Evolutionary conservation across 176 grass and related monocot species (phyloP), one percentile per base, ranked within the genome.

Genomic region (Rhynchospora breviuscula): DNA sequence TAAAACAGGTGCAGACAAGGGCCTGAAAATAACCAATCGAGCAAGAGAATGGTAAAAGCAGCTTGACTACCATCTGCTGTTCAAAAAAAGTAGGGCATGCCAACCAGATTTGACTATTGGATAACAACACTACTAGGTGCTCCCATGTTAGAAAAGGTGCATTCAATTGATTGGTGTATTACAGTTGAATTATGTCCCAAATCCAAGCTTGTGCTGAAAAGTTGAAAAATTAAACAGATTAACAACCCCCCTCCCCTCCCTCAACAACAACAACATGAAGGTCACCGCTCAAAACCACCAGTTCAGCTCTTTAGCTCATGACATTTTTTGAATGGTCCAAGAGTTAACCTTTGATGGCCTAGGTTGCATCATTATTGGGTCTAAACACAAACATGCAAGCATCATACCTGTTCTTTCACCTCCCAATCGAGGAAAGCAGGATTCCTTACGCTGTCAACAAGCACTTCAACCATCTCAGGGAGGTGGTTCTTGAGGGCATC

Each of bases 401-500:
- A 48, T 81, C 80, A 65, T 93, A 95, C 95, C 89, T 95, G 89
- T 86, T 98, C 92, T 77, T 91, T 98, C n/a, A 98, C 89, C 68
- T 98, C 95, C 95, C 92, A 98, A 58, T 98, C 92, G 60, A 98
- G 89, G 40, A 95, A 93, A 78, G 91, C 92, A 71, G 92, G 83
- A 79, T 98, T 98, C 43, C 91, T 82, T 13, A 98, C 82, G 78
- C 85, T 89, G 72, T 98, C 95, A 88, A 95, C 81, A 85, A 98
- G 92, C 57, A 98, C 91, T 82, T 98, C 95, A 78, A 95, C 91
- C 95, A 98, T 98, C 84, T 95, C 92, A 66, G 93, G 92, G 84
- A 91, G 86, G 88, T 95, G 91, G 59, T 82, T 93, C 67, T 98
- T 98, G 49, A 98, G 88, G 35, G 91, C 87, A 77, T 87, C 85